These are phyloP conservation scores for Raddia guianensis DNA, from an alignment of 176 grass and related monocot genomes.

Conservation along the genomic window DNA sequence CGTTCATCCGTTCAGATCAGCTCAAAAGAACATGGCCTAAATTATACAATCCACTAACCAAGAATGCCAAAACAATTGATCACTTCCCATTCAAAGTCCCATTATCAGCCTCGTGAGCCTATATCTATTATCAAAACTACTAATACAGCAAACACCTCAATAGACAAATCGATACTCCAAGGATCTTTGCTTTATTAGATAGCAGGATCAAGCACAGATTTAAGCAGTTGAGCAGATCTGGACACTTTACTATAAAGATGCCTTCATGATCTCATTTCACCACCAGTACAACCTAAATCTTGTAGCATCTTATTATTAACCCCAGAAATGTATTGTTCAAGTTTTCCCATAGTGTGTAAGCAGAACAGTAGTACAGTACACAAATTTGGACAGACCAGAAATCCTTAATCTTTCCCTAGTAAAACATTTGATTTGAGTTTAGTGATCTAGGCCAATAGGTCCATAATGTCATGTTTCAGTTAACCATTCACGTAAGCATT, in stretches of 20 bases:
- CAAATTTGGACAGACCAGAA: background rate
- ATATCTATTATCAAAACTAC: background rate
- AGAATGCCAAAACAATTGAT: background rate
- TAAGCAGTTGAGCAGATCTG: conserved; percentile 1
- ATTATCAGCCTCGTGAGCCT: background rate
- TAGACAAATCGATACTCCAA: conserved; percentile 16
- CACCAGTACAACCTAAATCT: background rate
- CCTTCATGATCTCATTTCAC: background rate
- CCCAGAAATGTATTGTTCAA: background rate
- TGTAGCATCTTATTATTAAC: background rate
- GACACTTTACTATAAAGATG: background rate
- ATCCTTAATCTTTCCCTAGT: background rate
- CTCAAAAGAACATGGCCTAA: too few species aligned
- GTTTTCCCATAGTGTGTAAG: background rate
- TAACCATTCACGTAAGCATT: conserved; percentile 6
- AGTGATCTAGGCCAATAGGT: background rate
- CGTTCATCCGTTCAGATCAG: too few species aligned
- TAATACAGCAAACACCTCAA: background rate
- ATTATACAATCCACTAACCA: background rate
- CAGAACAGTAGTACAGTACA: background rate
- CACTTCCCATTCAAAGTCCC: background rate
- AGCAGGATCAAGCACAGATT: background rate
- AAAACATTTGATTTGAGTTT: background rate
- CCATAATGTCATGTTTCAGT: conserved; percentile 1
- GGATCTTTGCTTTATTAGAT: background rate